Evolutionary conservation across 495 filamentous ascomycete genomes (phyloP).

Genomic region (Penicillium riverlandense): DNA sequence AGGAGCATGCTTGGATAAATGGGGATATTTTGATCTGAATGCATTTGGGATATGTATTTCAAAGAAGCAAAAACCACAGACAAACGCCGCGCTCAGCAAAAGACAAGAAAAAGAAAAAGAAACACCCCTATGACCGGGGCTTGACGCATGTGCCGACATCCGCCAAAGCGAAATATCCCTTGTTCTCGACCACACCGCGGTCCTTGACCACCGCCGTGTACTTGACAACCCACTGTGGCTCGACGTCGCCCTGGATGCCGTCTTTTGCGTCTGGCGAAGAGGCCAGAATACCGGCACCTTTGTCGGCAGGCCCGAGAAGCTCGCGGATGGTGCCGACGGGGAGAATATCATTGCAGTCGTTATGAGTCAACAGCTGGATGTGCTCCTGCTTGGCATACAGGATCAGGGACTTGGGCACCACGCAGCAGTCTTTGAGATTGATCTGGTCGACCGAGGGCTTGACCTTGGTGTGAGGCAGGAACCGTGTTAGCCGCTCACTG

Average conservation of each 20-base stretch:
- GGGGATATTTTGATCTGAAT: no score
- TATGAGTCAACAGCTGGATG: slow-evolving; percentile 88
- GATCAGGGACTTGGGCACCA: slow-evolving; percentile 83
- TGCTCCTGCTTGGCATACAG: slow-evolving; percentile 74
- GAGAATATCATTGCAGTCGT: slow-evolving; percentile 87
- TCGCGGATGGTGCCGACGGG: slow-evolving; percentile 78
- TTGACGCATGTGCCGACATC: slow-evolving; percentile 48
- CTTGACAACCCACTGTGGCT: slow-evolving; percentile 91
- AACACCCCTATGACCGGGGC: slow-evolving; percentile 9
- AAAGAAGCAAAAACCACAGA: not conserved
- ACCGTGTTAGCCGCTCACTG: slow-evolving; percentile 63
- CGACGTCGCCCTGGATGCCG: slow-evolving; percentile 64
- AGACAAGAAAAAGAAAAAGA: slow-evolving; percentile 2
- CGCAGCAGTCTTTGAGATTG: slow-evolving; percentile 94
- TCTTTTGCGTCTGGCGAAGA: slow-evolving; percentile 36
- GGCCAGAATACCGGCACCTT: slow-evolving; percentile 61
- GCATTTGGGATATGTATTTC: slow-evolving; percentile 1
- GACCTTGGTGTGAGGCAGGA: slow-evolving; percentile 57
- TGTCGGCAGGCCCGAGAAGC: slow-evolving; percentile 59
- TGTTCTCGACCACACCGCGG: slow-evolving; percentile 96
- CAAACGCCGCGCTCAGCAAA: not conserved
- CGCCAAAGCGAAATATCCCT: slow-evolving; percentile 89
- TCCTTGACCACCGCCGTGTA: slow-evolving; percentile 97
- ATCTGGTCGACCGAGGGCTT: slow-evolving; percentile 90
- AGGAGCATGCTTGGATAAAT: slow-evolving; percentile 85